Evolutionary conservation across 352 stramenopile species (phyloP).

Genomic region (Blastocystis sp.): DNA sequence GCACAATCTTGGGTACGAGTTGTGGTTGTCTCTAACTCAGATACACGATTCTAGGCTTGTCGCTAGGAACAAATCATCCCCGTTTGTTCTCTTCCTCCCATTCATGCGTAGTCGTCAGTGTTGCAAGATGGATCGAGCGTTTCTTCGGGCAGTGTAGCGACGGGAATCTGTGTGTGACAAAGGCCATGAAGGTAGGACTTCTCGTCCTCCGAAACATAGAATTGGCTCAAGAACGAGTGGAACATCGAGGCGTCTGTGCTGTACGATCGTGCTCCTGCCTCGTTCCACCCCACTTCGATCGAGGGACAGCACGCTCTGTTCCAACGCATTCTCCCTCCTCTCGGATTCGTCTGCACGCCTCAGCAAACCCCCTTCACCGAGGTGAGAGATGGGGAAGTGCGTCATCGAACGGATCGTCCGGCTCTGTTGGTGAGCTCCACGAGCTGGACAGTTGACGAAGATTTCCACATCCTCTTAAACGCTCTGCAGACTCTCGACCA

Average conservation of each 20-base stretch:
- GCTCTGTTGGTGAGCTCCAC: slow-evolving; percentile 85
- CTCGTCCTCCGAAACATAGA: slow-evolving; percentile 63
- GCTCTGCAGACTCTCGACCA: slow-evolving; percentile 77
- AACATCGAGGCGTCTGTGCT: slow-evolving; percentile 78
- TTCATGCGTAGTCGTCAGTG: slow-evolving; percentile 44
- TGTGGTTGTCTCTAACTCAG: not conserved
- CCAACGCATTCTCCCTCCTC: slow-evolving; percentile 65
- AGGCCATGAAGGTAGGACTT: slow-evolving; percentile 76
- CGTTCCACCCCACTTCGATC: slow-evolving; percentile 81
- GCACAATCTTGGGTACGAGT: slow-evolving; percentile 88
- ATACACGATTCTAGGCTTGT: slow-evolving; percentile 88
- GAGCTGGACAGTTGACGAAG: slow-evolving; percentile 96
- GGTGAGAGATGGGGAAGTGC: not conserved
- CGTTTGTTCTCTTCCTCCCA: slow-evolving; percentile 63
- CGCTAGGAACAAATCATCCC: slow-evolving; percentile 69
- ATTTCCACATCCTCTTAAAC: slow-evolving; percentile 91
- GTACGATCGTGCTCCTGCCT: slow-evolving; percentile 86
- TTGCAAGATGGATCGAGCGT: slow-evolving; percentile 76
- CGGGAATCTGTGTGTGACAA: slow-evolving; percentile 90
- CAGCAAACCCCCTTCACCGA: slow-evolving; percentile 7
- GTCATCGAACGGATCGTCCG: slow-evolving; percentile 53
- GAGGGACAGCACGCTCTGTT: slow-evolving; percentile 83
- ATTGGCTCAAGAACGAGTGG: slow-evolving; percentile 83
- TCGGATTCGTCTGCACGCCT: not conserved
- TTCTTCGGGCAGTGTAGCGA: slow-evolving; percentile 83